These are phyloP conservation scores for Pseudozyma thailandica DNA, from an alignment of 1,284 basidiomycete species.

Conservation along the genomic window DNA sequence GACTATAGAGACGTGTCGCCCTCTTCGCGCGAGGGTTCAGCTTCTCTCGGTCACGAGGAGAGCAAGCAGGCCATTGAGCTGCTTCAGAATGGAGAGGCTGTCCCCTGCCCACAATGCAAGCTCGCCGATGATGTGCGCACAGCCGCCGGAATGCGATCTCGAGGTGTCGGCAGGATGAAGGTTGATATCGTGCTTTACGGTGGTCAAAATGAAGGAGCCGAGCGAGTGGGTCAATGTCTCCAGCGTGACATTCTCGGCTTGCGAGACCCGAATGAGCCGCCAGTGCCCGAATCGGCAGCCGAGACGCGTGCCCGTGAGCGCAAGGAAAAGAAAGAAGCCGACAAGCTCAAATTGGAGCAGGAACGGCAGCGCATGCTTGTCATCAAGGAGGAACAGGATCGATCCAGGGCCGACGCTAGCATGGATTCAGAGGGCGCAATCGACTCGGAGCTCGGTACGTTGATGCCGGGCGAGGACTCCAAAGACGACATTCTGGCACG, in stretches of 20 bases:
- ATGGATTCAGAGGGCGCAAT: conserved; percentile 32
- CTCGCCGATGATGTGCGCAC: conserved; percentile 77
- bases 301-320: conserved; percentile 57
- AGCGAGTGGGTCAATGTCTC: conserved; percentile 74
- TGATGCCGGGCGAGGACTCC: conserved; percentile 10
- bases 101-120: conserved; percentile 83
- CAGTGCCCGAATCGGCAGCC: conserved; percentile 58
- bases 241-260: conserved; percentile 64
- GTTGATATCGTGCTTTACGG: conserved; percentile 92
- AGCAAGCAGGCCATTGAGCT: conserved; percentile 50
- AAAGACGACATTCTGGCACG: conserved; percentile 49
- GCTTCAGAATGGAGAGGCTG: conserved; percentile 73
- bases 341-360: conserved; percentile 12
- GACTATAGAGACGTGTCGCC: conserved; percentile 23
- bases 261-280: conserved; percentile 62
- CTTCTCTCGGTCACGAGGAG: conserved; percentile 37
- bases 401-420: conserved; percentile 20
- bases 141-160: conserved; percentile 80
- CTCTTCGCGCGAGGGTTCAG: conserved; percentile 36
- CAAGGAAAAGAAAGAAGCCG: conserved; percentile 37
- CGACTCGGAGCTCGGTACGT: conserved; percentile 24
- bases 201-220: conserved; percentile 84
- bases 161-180: conserved; percentile 82
- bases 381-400: conserved; percentile 12
- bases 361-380: conserved; percentile 9